Evolutionary conservation across 2,329 filamentous ascomycete species (phyloP).

Genomic region (Madurella fahalii): DNA sequence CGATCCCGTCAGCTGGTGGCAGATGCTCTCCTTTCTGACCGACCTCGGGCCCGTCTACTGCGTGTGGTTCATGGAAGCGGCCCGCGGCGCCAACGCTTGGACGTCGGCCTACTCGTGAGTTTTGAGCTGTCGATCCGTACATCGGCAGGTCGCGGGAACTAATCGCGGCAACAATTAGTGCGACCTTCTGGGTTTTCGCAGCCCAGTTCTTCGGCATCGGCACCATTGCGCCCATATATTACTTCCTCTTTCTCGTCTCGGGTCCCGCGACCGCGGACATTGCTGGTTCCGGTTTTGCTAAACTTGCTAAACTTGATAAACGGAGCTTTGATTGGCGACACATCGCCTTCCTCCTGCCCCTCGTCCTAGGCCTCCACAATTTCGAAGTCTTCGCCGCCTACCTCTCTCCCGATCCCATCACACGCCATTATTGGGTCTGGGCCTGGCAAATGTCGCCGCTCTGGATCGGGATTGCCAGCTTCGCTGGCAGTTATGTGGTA

Average conservation of each 20-base stretch:
- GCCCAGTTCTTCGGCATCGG: conserved; percentile 1
- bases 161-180: background rate
- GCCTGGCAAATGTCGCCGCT: conserved; percentile 26
- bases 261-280: background rate
- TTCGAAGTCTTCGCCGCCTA: conserved; percentile 21
- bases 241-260: background rate
- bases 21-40: conserved; percentile 24
- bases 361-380: conserved; percentile 24
- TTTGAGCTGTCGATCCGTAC: background rate
- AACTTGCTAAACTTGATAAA: no score
- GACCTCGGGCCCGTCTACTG: conserved; percentile 26
- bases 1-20: conserved; percentile 24
- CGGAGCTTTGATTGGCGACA: background rate
- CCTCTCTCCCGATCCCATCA: conserved; percentile 16
- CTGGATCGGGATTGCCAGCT: conserved; percentile 24
- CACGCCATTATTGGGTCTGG: conserved; percentile 26
- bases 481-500: background rate
- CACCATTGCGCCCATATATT: background rate
- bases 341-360: background rate
- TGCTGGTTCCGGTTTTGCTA: background rate
- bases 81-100: conserved; percentile 14
- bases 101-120: conserved; percentile 25
- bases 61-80: conserved; percentile 25
- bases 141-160: background rate
- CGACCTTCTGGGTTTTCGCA: background rate